Conservation (phyloP, 2,329 filamentous ascomycete species). For the Verticillium longisporum region DNA sequence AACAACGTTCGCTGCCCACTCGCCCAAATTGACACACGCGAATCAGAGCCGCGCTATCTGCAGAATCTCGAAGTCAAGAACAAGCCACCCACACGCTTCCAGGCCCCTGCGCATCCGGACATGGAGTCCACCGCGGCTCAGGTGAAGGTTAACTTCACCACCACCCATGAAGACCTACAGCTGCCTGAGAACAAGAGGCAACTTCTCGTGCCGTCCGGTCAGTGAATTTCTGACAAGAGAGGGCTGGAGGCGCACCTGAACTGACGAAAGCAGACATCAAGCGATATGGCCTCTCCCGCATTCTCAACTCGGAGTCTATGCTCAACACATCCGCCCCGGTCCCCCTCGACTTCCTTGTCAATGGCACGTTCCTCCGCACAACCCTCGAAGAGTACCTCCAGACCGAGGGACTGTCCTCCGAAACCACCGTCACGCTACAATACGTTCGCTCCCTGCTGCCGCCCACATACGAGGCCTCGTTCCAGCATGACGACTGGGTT, state of each 20-base stretch:
- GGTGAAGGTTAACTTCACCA: slow-evolving; percentile 63
- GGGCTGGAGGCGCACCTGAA: background rate
- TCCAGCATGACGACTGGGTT: slow-evolving; percentile 97
- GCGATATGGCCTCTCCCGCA: slow-evolving; percentile 63
- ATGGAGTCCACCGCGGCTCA: slow-evolving; percentile 41
- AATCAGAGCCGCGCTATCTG: too few species aligned
- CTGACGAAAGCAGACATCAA: slow-evolving; percentile 49
- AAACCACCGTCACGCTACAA: slow-evolving; percentile 81
- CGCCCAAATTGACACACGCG: background rate
- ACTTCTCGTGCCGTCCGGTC: slow-evolving; percentile 56
- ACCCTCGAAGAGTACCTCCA: slow-evolving; percentile 88
- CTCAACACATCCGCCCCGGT: slow-evolving; percentile 59
- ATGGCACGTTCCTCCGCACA: slow-evolving; percentile 84
- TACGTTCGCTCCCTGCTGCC: slow-evolving; percentile 90
- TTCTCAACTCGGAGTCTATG: slow-evolving; percentile 67
- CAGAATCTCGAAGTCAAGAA: background rate
- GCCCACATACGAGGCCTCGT: slow-evolving; percentile 81
- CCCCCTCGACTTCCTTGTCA: slow-evolving; percentile 91
- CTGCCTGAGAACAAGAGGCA: slow-evolving; percentile 56
- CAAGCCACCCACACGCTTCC: background rate
- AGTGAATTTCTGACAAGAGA: slow-evolving; percentile 8
- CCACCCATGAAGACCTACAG: slow-evolving; percentile 53
- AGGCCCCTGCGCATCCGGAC: background rate
- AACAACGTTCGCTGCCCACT: background rate
- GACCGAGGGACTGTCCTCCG: slow-evolving; percentile 78